phyloP scores from a whole-genome alignment of 148 eudicot species.

The Rhododendron ferrugineum region DNA sequence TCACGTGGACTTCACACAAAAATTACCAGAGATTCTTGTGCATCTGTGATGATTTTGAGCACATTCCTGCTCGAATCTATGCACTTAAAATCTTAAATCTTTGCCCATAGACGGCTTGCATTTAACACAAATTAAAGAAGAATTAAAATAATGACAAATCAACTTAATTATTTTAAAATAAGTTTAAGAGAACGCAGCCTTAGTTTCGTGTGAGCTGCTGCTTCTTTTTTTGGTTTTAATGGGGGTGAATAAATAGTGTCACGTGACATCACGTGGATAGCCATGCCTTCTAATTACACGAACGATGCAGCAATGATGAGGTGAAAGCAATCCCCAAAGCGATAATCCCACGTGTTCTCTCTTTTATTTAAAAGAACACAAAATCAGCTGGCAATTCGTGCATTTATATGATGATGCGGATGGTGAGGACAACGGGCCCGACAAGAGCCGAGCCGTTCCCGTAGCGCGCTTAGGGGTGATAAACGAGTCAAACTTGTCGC shows the following conservation, averaged over 20 bases:
- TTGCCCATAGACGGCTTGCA: not conserved
- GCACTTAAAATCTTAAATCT: not conserved
- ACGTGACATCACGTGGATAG: not conserved
- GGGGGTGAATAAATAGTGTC: not conserved
- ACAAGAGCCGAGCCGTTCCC: too few relatives aligned
- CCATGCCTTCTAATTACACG: not conserved
- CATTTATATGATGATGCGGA: not conserved
- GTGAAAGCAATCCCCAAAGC: not conserved
- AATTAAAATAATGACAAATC: not conserved
- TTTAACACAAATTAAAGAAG: not conserved
- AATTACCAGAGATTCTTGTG: not conserved
- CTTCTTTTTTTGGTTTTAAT: not conserved
- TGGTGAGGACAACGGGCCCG: too few relatives aligned
- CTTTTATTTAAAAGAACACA: not conserved
- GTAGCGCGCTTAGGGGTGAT: too few relatives aligned
- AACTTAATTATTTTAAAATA: too few relatives aligned
- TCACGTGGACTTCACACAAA: not conserved
- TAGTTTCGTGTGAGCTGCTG: not conserved
- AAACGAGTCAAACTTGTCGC: too few relatives aligned
- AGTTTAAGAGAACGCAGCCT: too few relatives aligned
- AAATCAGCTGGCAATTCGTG: not conserved
- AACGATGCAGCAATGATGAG: not conserved
- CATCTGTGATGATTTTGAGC: not conserved
- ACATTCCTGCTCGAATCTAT: not conserved
- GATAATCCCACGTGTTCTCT: not conserved